Evolutionary conservation across 371 early-diverging fungal genomes (phyloP), one percentile per base, ranked within the genome.

Genomic region (Mucor irregularis): DNA sequence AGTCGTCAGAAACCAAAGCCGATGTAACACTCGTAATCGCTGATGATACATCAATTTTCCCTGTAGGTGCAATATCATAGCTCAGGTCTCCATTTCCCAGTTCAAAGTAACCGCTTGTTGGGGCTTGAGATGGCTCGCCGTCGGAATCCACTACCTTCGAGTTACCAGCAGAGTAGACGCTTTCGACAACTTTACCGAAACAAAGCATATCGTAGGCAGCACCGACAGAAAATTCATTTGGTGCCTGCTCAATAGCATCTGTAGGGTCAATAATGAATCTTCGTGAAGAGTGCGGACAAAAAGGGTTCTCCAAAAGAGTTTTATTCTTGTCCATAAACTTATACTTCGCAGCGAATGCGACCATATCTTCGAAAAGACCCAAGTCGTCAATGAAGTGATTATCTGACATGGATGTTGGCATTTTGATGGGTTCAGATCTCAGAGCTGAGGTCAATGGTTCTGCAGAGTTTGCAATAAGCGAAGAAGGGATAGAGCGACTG

Each of bases 141-240:
- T 69, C 69, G 6, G 56, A 35, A 48, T 67, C 77, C 9, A 71
- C 43, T 0, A 70, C 60, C 31, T 74, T 74, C 0, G 64, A 58
- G 29, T 65, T 66, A 0, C 74, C 71, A 0, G 75, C 73, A 13
- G 61, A 64, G 49, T 78, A 83, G 0, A 86, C 73, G 34, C 64
- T 65, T 61, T 78, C 66, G 29, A 86, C 76, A 2, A 84, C 60
- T 16, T 74, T 59, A 3, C 85, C 84, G 14, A 84, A 58, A 51
- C 84, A 78, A 21, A 66, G 67, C 49, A 84, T 77, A 51, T 86
- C 86, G 57, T 83, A 74, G 4, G 84, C 79, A 26, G 83, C 51
- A 2, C 68, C 72, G 0, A 64, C 49, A 2, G 70, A 64, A 48
- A 76, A 78, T 1, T 45, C 46, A 26, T 57, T 64, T 0, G 52